phyloP scores from a whole-genome alignment of 2,329 filamentous ascomycete genomes.

The Verticillium tricorpus region DNA sequence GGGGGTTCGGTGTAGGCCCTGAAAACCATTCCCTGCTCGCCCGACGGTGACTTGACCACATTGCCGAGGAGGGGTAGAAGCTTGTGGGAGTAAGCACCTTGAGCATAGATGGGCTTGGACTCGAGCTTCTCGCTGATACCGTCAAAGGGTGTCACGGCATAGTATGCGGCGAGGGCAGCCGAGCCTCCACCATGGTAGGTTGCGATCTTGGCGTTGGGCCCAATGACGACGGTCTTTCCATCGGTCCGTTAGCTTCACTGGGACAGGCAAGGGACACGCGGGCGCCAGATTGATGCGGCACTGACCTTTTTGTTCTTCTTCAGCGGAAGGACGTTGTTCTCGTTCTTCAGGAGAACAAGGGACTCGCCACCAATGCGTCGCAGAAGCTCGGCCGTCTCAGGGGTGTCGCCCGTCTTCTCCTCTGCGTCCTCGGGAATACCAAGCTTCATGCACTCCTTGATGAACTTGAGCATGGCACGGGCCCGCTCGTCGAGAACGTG shows the following conservation, averaged over 20 bases:
- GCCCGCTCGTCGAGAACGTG: slow-evolving; percentile 55
- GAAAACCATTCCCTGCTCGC: slow-evolving; percentile 56
- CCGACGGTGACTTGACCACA: slow-evolving; percentile 44
- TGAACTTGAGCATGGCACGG: slow-evolving; percentile 52
- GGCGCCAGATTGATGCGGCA: background rate
- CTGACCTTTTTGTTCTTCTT: slow-evolving; percentile 54
- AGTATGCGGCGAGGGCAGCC: slow-evolving; percentile 56
- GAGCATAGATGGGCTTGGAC: slow-evolving; percentile 42
- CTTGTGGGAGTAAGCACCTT: slow-evolving; percentile 62
- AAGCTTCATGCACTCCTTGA: slow-evolving; percentile 51
- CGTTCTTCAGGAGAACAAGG: slow-evolving; percentile 71
- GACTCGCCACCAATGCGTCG: slow-evolving; percentile 63
- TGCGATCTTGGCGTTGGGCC: slow-evolving; percentile 52
- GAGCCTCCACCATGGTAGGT: slow-evolving; percentile 63
- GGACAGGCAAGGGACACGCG: background rate
- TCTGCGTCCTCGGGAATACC: slow-evolving; percentile 50
- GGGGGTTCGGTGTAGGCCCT: slow-evolving; percentile 58
- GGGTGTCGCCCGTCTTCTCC: slow-evolving; percentile 52
- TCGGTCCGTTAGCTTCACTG: background rate
- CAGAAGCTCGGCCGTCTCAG: slow-evolving; percentile 59
- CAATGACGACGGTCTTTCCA: slow-evolving; percentile 43
- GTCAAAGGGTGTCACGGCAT: slow-evolving; percentile 67
- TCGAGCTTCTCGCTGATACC: slow-evolving; percentile 56
- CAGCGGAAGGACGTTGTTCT: slow-evolving; percentile 58
- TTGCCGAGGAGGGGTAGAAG: slow-evolving; percentile 55